phyloP scores from a whole-genome alignment of 768 basidiomycete genomes.

The Suillus plorans region DNA sequence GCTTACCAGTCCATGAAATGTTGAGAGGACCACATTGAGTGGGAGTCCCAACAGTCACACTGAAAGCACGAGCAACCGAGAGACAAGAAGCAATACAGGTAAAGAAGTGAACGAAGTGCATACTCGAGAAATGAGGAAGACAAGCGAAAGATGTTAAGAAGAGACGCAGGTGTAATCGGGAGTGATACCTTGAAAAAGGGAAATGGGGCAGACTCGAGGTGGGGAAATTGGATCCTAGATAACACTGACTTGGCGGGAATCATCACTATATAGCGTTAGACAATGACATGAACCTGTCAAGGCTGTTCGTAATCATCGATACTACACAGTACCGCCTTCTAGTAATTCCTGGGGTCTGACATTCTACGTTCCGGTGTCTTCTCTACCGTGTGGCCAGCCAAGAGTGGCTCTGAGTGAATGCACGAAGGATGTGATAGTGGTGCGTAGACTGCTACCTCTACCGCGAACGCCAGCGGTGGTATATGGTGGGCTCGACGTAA shows the following conservation, averaged over 20 bases:
- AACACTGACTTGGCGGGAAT: neutral
- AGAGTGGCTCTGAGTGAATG: too few relatives aligned
- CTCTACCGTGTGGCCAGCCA: too few relatives aligned
- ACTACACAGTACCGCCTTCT: neutral
- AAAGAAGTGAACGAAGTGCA: slow-evolving; percentile 25
- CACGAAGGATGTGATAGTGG: too few relatives aligned
- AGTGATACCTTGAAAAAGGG: neutral
- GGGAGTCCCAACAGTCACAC: slow-evolving; percentile 50
- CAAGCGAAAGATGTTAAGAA: slow-evolving; percentile 10
- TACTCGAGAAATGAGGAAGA: slow-evolving; percentile 18
- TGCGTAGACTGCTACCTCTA: too few relatives aligned
- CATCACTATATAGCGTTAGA: neutral
- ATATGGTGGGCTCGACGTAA: too few relatives aligned
- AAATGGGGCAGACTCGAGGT: neutral
- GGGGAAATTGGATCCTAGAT: neutral
- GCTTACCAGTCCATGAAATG: slow-evolving; percentile 63
- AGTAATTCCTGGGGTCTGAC: neutral
- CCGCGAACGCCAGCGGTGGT: too few relatives aligned
- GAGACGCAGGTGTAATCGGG: neutral
- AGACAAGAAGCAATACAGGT: slow-evolving; percentile 20
- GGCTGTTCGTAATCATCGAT: neutral
- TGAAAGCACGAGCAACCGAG: slow-evolving; percentile 33
- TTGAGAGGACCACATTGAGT: slow-evolving; percentile 60
- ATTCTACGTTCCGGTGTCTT: neutral
- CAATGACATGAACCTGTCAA: neutral